These are phyloP conservation scores for Diospyros kaki DNA, from an alignment of 148 eudicot genomes.

Conservation along the genomic window DNA sequence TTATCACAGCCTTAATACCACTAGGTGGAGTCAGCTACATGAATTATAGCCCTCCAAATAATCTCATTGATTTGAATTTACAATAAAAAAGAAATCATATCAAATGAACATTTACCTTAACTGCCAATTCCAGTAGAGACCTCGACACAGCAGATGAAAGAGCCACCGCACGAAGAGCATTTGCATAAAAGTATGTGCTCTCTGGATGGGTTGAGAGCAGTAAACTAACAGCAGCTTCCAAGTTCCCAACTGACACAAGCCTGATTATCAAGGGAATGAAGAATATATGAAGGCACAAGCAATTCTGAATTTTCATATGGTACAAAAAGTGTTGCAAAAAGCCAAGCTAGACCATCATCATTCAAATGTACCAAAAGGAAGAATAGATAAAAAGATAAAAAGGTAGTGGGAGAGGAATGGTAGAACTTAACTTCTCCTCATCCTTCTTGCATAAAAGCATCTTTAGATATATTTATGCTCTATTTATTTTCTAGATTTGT, in stretches of 20 bases:
- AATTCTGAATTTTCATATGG: slow-evolving; percentile 2
- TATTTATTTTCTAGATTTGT: neutral
- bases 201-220: slow-evolving; percentile 96
- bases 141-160: slow-evolving; percentile 94
- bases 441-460: neutral
- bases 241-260: slow-evolving; percentile 86
- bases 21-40: too few relatives aligned
- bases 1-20: too few relatives aligned
- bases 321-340: neutral
- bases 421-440: neutral
- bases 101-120: slow-evolving; percentile 55
- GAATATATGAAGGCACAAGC: slow-evolving; percentile 2
- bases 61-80: too few relatives aligned
- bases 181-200: slow-evolving; percentile 80
- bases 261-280: slow-evolving; percentile 36
- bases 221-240: slow-evolving; percentile 95
- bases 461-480: neutral
- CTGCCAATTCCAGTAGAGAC: slow-evolving; percentile 92
- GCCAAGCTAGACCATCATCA: neutral
- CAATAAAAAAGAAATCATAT: neutral
- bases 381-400: neutral
- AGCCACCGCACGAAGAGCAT: slow-evolving; percentile 96
- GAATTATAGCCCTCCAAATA: too few relatives aligned
- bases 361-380: neutral
- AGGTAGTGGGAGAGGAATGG: neutral